Evolutionary conservation across 2,329 filamentous ascomycete species (phyloP).

Genomic region (Diplodia mutila): DNA sequence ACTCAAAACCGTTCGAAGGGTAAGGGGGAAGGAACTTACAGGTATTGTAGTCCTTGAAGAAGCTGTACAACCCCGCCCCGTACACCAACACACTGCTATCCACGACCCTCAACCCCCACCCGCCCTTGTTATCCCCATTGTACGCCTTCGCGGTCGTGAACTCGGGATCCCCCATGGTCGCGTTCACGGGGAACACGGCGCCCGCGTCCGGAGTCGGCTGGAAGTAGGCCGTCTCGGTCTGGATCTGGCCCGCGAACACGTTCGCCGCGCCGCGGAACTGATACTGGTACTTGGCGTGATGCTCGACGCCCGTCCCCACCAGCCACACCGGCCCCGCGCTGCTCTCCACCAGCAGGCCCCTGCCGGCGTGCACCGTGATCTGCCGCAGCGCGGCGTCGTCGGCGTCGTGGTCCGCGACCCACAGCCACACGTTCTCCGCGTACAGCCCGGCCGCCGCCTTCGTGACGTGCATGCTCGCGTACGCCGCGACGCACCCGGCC

Average conservation of each 20-base stretch:
- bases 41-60: slow-evolving; percentile 66
- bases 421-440: slow-evolving; percentile 89
- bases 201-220: slow-evolving; percentile 79
- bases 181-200: slow-evolving; percentile 64
- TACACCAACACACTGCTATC: slow-evolving; percentile 62
- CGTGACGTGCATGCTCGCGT: slow-evolving; percentile 57
- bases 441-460: slow-evolving; percentile 64
- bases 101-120: slow-evolving; percentile 68
- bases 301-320: slow-evolving; percentile 71
- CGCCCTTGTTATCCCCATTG: slow-evolving; percentile 44
- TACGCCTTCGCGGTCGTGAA: slow-evolving; percentile 53
- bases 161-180: slow-evolving; percentile 67
- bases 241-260: slow-evolving; percentile 80
- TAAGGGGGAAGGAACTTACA: slow-evolving; percentile 5
- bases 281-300: slow-evolving; percentile 74
- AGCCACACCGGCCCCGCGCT: slow-evolving; percentile 46
- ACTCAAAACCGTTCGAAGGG: too few relatives aligned
- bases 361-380: slow-evolving; percentile 83
- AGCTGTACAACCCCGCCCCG: slow-evolving; percentile 69
- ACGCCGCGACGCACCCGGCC: slow-evolving; percentile 71
- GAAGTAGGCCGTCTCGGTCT: slow-evolving; percentile 86
- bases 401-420: slow-evolving; percentile 90
- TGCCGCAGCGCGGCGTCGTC: slow-evolving; percentile 72
- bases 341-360: slow-evolving; percentile 75
- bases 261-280: slow-evolving; percentile 77